Percentiles rank a stretch among this genome's conserved stretches.
phyloP scores from a whole-genome alignment of 225 moss, liverwort and hornwort genomes.

The Pseudoscleropodium purum region DNA sequence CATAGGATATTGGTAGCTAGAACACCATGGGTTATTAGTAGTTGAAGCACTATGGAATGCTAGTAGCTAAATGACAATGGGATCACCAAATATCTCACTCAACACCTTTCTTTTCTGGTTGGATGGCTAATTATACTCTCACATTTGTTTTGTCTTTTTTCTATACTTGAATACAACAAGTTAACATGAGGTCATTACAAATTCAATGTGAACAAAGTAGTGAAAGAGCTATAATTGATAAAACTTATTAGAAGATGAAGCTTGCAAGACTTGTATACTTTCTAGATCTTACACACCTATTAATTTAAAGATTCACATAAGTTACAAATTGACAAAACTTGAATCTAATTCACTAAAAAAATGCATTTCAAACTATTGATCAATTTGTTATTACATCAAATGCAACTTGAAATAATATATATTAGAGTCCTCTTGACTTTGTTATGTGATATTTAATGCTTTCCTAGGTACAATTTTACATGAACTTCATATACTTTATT shows the following conservation, averaged over 20 bases:
- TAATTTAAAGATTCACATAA: neutral
- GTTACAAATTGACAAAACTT: neutral
- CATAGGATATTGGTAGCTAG: rapidly evolving
- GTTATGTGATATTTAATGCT: neutral
- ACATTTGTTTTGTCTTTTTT: neutral
- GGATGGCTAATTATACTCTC: rapidly evolving
- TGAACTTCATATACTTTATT: no score
- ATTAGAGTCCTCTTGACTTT: rapidly evolving
- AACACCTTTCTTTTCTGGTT: rapidly evolving
- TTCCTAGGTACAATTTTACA: no score
- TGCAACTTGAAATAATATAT: no score
- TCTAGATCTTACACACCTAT: neutral
- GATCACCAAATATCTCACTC: neutral
- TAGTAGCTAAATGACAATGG: neutral
- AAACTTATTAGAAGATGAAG: neutral
- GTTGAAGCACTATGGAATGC: neutral
- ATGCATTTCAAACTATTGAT: neutral
- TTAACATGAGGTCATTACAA: rapidly evolving
- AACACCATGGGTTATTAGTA: neutral
- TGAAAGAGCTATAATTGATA: neutral
- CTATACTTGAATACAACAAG: no score
- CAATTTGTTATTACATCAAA: neutral
- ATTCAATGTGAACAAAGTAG: rapidly evolving
- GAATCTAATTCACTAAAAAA: rapidly evolving
- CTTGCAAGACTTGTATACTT: neutral